These are phyloP conservation scores for Mollisiaceae sp. DNA, from an alignment of 2,329 filamentous ascomycete genomes.

Conservation along the genomic window DNA sequence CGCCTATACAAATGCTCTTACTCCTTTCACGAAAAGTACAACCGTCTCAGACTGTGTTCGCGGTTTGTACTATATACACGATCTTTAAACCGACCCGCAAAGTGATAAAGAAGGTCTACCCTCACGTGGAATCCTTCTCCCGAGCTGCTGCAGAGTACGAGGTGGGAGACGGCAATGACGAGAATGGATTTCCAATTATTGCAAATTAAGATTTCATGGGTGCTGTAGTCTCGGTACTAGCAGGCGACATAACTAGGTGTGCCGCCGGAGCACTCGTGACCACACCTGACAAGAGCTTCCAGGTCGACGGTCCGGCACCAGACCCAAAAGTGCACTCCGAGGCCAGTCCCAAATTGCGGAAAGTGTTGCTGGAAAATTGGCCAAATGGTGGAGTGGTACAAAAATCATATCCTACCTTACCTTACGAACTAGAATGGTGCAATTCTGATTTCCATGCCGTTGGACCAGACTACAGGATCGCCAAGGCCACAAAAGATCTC, in stretches of 20 bases:
- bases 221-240: not conserved
- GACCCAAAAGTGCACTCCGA: not conserved
- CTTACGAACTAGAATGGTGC: not conserved
- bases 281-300: not conserved
- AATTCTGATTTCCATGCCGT: not conserved
- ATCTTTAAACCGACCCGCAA: not conserved
- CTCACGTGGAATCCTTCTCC: not conserved
- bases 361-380: not conserved
- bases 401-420: not conserved
- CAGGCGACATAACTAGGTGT: not conserved
- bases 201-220: conserved; percentile 1
- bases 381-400: not conserved
- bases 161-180: not conserved
- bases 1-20: not conserved
- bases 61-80: not conserved
- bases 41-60: not conserved
- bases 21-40: not conserved
- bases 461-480: not conserved
- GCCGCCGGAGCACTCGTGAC: not conserved
- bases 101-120: not conserved
- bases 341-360: not conserved
- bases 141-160: not conserved
- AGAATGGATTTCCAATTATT: not conserved
- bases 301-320: not conserved
- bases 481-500: not conserved